Evolutionary conservation across 2,329 filamentous ascomycete genomes (phyloP).

Genomic region (Aureobasidium sp.): DNA sequence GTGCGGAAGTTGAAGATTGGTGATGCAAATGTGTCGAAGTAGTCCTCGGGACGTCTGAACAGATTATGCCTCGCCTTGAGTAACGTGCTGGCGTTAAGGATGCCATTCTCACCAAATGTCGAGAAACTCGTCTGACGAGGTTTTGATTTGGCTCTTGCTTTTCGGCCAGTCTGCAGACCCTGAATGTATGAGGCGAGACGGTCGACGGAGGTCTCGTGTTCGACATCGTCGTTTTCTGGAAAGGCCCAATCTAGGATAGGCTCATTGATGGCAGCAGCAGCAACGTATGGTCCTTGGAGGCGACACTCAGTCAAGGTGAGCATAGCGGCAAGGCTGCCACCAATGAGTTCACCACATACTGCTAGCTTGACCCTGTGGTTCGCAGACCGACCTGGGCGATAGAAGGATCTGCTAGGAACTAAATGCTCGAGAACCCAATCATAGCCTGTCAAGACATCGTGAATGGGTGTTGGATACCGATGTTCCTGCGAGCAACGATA

Average conservation of each 20-base stretch:
- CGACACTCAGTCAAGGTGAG: constrained; percentile 43
- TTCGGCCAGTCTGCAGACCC: not conserved
- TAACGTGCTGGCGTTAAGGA: constrained; percentile 18
- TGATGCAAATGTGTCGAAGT: constrained; percentile 43
- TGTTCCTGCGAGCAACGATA: constrained; percentile 30
- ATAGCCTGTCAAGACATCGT: constrained; percentile 39
- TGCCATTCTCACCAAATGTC: not conserved
- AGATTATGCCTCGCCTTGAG: constrained; percentile 27
- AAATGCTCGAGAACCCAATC: constrained; percentile 39
- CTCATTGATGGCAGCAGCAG: constrained; percentile 37
- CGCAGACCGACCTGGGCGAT: constrained; percentile 20
- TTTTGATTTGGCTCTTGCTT: not conserved
- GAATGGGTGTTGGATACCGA: constrained; percentile 37
- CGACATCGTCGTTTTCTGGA: constrained; percentile 21
- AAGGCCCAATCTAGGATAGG: constrained; percentile 42
- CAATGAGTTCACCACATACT: constrained; percentile 41
- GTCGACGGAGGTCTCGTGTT: not conserved
- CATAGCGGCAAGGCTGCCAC: constrained; percentile 40
- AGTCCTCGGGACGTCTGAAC: constrained; percentile 35
- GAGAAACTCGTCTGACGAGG: not conserved
- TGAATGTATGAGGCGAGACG: not conserved
- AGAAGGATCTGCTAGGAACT: constrained; percentile 21
- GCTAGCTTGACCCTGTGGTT: constrained; percentile 29
- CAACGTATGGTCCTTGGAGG: constrained; percentile 30
- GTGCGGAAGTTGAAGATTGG: constrained; percentile 44